Evolutionary conservation across 75 land plant species (phyloP).

Genomic region (Picea sitchensis): DNA sequence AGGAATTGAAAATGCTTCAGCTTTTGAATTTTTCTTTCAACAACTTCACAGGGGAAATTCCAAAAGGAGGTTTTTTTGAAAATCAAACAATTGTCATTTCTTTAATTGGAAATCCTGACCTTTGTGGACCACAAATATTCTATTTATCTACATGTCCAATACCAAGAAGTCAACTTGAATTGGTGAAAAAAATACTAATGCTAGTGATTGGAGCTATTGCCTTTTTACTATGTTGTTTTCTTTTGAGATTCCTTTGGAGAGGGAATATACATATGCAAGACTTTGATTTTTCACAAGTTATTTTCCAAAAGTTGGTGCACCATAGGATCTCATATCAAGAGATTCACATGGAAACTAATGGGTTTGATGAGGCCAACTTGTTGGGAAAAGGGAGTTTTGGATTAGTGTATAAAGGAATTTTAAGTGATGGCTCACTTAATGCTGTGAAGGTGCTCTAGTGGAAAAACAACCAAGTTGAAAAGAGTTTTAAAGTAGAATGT

Average conservation of each 20-base stretch:
- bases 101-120: background rate
- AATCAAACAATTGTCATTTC: constrained; percentile 11
- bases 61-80: background rate
- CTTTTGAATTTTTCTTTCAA: constrained; percentile 29
- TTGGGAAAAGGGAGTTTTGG: constrained; percentile 12
- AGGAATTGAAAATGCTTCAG: constrained; percentile 9
- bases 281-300: background rate
- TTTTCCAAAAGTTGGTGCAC: background rate
- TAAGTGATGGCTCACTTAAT: constrained; percentile 1
- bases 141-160: background rate
- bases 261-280: background rate
- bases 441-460: constrained; percentile 12
- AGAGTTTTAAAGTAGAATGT: background rate
- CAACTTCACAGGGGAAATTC: constrained; percentile 4
- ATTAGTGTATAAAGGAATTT: constrained; percentile 11
- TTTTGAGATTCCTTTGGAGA: background rate
- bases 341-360: background rate
- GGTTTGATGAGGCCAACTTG: constrained; percentile 3
- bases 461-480: background rate
- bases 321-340: constrained; percentile 10
- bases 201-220: background rate
- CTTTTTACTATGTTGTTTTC: background rate
- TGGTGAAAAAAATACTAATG: background rate
- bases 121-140: background rate
- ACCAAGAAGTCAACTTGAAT: background rate